Evolutionary conservation across 1,139 yeast species (phyloP).

Genomic region (Protomyces inundatus): DNA sequence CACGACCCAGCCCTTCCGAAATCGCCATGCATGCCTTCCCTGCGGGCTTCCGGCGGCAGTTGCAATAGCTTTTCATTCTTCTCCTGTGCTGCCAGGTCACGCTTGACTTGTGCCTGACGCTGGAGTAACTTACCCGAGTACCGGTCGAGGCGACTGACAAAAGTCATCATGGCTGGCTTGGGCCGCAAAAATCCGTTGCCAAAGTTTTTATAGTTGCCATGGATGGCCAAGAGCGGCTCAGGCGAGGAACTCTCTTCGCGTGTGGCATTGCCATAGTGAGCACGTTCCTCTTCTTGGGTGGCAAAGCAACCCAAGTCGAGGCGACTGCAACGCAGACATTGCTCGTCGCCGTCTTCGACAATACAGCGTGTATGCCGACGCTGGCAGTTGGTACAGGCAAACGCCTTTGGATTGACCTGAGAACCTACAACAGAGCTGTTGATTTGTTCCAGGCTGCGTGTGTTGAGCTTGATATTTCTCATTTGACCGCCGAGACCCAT

Average conservation of each 20-base stretch:
- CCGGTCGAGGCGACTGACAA: background rate
- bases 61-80: background rate
- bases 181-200: background rate
- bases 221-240: background rate
- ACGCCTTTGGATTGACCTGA: no score
- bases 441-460: background rate
- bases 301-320: background rate
- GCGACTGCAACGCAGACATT: background rate
- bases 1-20: background rate
- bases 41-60: background rate
- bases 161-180: background rate
- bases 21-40: background rate
- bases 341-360: background rate
- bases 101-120: background rate
- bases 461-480: background rate
- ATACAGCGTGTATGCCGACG: background rate
- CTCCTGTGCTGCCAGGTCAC: background rate
- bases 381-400: background rate
- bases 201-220: background rate
- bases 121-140: background rate
- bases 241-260: background rate
- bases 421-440: no score
- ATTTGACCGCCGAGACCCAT: background rate
- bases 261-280: background rate
- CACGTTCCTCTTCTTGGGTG: background rate